phyloP scores from a whole-genome alignment of 208 protist species.

The Acanthamoeba royreba region DNA sequence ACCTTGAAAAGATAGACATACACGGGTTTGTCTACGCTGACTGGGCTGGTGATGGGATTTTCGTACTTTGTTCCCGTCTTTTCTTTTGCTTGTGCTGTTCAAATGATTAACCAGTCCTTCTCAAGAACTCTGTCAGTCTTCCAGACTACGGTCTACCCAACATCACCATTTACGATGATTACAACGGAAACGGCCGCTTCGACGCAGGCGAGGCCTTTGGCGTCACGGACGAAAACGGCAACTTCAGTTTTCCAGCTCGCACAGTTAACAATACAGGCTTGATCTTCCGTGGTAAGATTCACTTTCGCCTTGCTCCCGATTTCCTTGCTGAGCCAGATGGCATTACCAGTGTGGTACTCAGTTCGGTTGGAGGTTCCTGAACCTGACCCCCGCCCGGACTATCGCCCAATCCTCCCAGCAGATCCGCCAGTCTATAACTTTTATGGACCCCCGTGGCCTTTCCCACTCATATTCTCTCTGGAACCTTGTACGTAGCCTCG shows the following conservation, averaged over 20 bases:
- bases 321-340: no score
- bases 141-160: no score
- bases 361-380: neutral
- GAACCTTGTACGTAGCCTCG: neutral
- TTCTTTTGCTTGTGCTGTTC: no score
- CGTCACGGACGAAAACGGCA: neutral
- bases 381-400: neutral
- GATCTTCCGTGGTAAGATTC: neutral
- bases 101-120: no score
- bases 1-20: no score
- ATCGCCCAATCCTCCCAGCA: neutral
- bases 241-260: neutral
- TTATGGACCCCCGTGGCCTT: neutral
- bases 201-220: neutral
- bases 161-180: neutral
- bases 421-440: neutral
- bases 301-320: neutral
- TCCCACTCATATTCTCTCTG: neutral
- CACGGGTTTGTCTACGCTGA: no score
- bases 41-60: no score
- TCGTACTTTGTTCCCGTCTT: no score
- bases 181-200: neutral
- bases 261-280: neutral
- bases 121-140: no score
- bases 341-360: neutral